phyloP scores from a whole-genome alignment of 2,329 filamentous ascomycete species.

The Exserohilum rostratum region DNA sequence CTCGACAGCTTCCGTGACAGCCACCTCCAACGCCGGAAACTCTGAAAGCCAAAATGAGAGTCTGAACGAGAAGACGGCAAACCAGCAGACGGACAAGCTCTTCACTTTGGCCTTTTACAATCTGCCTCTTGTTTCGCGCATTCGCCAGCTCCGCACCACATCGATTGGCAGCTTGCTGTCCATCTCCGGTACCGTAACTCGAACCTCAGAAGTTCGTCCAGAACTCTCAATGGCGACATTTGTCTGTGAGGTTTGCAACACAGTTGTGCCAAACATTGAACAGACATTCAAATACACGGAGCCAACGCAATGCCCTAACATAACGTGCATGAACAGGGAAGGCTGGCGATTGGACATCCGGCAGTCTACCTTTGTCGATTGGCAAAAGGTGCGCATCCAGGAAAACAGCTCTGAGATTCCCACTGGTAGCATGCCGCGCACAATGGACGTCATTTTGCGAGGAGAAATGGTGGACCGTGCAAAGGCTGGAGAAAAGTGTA shows the following conservation, averaged over 20 bases:
- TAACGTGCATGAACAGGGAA: slow-evolving; percentile 81
- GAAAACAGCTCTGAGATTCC: slow-evolving; percentile 99
- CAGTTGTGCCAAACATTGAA: slow-evolving; percentile 86
- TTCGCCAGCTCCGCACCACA: slow-evolving; percentile 82
- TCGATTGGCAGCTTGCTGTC: slow-evolving; percentile 94
- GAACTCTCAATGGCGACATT: slow-evolving; percentile 94
- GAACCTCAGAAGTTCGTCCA: slow-evolving; percentile 94
- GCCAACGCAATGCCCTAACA: slow-evolving; percentile 91
- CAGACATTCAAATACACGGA: slow-evolving; percentile 98
- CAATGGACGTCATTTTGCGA: slow-evolving; percentile 94
- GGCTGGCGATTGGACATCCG: slow-evolving; percentile 98
- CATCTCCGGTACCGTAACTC: slow-evolving; percentile 94
- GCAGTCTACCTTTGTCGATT: slow-evolving; percentile 97
- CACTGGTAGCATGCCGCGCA: slow-evolving; percentile 97
- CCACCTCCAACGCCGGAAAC: slow-evolving; percentile 64
- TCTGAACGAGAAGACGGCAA: slow-evolving; percentile 74
- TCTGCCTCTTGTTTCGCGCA: slow-evolving; percentile 81
- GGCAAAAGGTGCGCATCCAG: slow-evolving; percentile 98
- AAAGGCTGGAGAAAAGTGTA: slow-evolving; percentile 97
- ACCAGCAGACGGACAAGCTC: slow-evolving; percentile 96
- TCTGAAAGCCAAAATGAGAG: slow-evolving; percentile 64
- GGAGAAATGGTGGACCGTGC: slow-evolving; percentile 97
- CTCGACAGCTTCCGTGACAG: slow-evolving; percentile 73
- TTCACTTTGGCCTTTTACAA: slow-evolving; percentile 95
- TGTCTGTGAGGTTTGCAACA: slow-evolving; percentile 84